Evolutionary conservation across 805 yeast genomes (phyloP).

Genomic region (Brettanomyces sp.): DNA sequence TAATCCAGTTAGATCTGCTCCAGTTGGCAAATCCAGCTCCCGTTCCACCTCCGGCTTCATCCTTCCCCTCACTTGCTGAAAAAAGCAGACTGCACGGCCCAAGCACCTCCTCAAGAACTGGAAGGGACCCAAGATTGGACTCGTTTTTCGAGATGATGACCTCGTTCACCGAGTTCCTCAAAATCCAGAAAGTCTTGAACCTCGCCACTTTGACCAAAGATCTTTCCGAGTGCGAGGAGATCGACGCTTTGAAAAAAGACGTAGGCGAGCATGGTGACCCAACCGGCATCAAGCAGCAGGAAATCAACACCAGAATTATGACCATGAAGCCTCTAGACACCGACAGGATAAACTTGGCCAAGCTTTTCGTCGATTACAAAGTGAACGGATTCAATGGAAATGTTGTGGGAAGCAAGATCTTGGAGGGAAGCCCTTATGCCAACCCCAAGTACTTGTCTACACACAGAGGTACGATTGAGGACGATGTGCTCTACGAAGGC

Average conservation of each 20-base stretch:
- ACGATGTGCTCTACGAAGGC: conserved; percentile 5
- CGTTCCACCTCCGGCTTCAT: conserved; percentile 1
- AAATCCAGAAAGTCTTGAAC: conserved; percentile 12
- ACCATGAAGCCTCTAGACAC: conserved; percentile 1
- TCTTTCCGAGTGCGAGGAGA: neutral
- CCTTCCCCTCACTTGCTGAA: neutral
- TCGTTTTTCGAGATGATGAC: conserved; percentile 23
- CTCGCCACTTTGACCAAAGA: conserved; percentile 1
- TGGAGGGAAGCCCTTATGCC: neutral
- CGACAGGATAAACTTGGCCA: conserved; percentile 14
- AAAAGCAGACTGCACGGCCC: neutral
- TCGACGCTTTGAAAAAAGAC: neutral
- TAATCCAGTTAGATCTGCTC: neutral
- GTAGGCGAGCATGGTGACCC: neutral
- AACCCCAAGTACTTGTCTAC: conserved; percentile 5
- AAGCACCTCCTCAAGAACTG: conserved; percentile 6
- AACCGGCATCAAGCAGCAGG: neutral
- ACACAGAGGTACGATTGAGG: conserved; percentile 3
- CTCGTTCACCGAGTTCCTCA: conserved; percentile 20
- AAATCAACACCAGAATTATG: neutral
- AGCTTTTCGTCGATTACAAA: conserved; percentile 25
- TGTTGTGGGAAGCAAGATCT: conserved; percentile 10
- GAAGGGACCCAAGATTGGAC: conserved; percentile 20
- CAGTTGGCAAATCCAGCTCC: neutral
- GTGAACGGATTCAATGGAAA: conserved; percentile 18